Evolutionary conservation across 768 basidiomycete species (phyloP), one percentile per base, ranked within the genome.

Genomic region (Leccinum uliginosum): DNA sequence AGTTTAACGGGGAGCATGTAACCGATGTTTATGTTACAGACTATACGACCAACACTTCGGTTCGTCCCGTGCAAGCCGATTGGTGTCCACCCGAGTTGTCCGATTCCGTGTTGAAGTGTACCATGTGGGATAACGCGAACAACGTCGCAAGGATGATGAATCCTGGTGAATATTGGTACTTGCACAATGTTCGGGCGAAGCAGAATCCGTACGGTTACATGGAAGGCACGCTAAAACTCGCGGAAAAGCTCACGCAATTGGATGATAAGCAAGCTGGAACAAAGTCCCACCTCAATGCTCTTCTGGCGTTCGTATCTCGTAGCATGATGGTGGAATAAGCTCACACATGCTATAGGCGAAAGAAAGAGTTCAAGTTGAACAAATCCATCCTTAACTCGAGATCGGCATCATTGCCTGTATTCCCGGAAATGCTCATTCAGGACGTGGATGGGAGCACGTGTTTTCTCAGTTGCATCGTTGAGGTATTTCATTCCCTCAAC

Each of bases 1-100:
- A 72, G 9, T 73, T 78, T 50, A 49, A 57, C 34, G 63, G 72
- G n/a, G 68, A 71, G 34, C 68, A 61, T 6, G 71, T 78, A 3
- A 75, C 77, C 56, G 77, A 70, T 29, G 57, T 88, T 12, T 86
- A 81, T 65, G 83, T 86, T 51, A 87, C 87, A 1, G 87, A 89
- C 61, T 87, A 86, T 63, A 85, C 86, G 6, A 61, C 58, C 43
- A 83, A 81, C 53, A 49, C 70, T 5, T 57, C 60, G 7, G 62
- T 76, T 44, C 55, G 54, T 4, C 63, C 72, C 15, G 59, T 75
- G n/a, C 70, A 75, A 53, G 71, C 74, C 7, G 52, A 68, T 45
- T 83, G 79, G 80, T 84, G 81, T 65, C 74, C 80, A 11, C 64
- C 72, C 6, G 71, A 69, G 24, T 69, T 87, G 32, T 70, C 69